A percentile compares a stretch with the other conserved stretches of the same genome.
These are phyloP conservation scores for Calycina herbarum DNA, from an alignment of 2,329 filamentous ascomycete species.

Conservation along the genomic window DNA sequence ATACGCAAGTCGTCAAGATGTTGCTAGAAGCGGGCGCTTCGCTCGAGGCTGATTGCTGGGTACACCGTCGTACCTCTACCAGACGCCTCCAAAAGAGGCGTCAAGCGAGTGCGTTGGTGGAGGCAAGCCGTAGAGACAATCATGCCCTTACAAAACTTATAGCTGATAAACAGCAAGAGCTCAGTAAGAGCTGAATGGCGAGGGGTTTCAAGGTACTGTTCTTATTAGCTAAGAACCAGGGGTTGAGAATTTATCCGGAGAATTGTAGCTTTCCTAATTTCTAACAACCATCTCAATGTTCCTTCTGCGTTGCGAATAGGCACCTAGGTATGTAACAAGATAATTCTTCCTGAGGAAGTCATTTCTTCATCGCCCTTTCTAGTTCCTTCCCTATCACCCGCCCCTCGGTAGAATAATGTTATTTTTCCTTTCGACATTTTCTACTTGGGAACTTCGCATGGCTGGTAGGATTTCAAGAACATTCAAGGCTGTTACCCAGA, in stretches of 20 bases:
- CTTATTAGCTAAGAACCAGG: neutral
- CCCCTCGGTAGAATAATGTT: too few relatives aligned
- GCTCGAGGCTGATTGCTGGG: neutral
- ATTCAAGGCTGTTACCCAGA: too few relatives aligned
- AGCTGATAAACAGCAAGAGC: neutral
- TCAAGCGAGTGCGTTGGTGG: neutral
- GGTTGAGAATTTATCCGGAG: neutral
- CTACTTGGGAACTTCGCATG: too few relatives aligned
- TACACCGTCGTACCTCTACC: neutral
- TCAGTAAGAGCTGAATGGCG: neutral
- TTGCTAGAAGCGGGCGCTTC: conserved; percentile 4
- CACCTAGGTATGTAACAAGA: too few relatives aligned
- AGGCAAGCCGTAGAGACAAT: neutral
- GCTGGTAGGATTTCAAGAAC: too few relatives aligned
- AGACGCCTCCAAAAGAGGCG: neutral
- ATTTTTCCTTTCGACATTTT: too few relatives aligned
- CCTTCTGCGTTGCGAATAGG: too few relatives aligned
- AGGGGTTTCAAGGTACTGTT: neutral
- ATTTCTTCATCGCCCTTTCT: too few relatives aligned
- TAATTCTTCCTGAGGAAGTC: too few relatives aligned
- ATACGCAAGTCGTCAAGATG: conserved; percentile 5
- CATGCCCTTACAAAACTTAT: neutral
- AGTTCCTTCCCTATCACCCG: too few relatives aligned
- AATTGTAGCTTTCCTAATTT: neutral
- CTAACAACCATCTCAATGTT: neutral